Percentiles rank a stretch among this genome's conserved stretches.
Evolutionary conservation across 352 stramenopile genomes (phyloP).

Genomic region (Globisporangium okanoganense): DNA sequence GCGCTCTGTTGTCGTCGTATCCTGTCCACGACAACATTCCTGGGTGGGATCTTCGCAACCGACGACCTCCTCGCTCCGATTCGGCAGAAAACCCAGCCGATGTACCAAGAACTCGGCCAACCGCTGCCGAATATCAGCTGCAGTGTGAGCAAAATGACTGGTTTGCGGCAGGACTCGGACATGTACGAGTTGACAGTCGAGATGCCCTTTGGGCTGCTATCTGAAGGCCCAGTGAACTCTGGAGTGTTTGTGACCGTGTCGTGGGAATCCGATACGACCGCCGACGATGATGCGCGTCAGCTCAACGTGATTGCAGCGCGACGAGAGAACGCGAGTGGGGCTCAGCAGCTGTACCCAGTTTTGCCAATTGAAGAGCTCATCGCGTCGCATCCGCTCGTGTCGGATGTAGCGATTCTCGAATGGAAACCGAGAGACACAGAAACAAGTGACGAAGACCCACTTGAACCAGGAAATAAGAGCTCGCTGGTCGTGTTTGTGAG

Average conservation of each 20-base stretch:
- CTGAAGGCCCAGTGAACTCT: background rate
- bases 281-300: background rate
- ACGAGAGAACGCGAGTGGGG: background rate
- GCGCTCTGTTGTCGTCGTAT: background rate
- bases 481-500: constrained; percentile 1
- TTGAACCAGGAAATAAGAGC: background rate
- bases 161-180: background rate
- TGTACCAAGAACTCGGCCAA: constrained; percentile 11
- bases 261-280: constrained; percentile 8
- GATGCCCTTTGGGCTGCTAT: constrained; percentile 1
- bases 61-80: constrained; percentile 11
- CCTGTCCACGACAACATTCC: background rate
- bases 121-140: constrained; percentile 1
- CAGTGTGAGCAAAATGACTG: background rate
- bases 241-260: constrained; percentile 14
- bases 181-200: constrained; percentile 10
- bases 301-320: constrained; percentile 6
- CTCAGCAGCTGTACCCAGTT: background rate
- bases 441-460: background rate
- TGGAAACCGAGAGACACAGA: background rate
- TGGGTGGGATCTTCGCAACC: constrained; percentile 8
- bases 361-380: constrained; percentile 25
- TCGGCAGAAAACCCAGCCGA: background rate
- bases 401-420: constrained; percentile 14
- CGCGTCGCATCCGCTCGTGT: constrained; percentile 25